A percentile compares a stretch with the other conserved stretches of the same genome.
Conservation (phyloP, 31 red algal genomes). For the Asparagopsis taxiformis region DNA sequence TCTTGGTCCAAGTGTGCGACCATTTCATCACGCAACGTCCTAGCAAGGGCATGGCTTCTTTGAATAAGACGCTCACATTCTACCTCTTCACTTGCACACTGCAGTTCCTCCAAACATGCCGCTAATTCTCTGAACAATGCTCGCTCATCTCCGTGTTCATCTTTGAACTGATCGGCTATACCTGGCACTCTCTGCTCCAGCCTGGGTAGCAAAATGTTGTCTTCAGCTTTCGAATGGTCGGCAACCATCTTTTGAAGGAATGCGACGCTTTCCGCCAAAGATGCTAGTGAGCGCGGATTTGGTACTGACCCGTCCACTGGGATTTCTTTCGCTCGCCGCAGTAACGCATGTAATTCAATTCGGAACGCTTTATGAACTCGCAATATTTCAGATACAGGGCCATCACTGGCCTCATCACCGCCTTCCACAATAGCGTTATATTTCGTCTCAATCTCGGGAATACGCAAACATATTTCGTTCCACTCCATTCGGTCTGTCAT, state of each 20-base stretch:
- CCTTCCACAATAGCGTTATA: conserved; percentile 29
- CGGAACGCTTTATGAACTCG: conserved; percentile 98
- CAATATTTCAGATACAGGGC: conserved; percentile 86
- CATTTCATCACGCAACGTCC: conserved; percentile 87
- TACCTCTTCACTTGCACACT: conserved; percentile 62
- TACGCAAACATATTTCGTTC: conserved; percentile 71
- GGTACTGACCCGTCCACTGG: conserved; percentile 35
- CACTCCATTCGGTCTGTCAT: conserved; percentile 74
- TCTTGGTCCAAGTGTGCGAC: conserved; percentile 77
- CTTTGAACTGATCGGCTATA: conserved; percentile 80
- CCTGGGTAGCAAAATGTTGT: conserved; percentile 83
- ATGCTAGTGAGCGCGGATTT: conserved; percentile 74
- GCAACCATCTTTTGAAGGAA: conserved; percentile 92
- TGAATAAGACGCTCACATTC: conserved; percentile 58
- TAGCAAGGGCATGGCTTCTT: conserved; percentile 50
- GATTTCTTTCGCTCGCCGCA: conserved; percentile 57
- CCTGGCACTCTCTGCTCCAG: conserved; percentile 78
- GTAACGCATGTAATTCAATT: conserved; percentile 73
- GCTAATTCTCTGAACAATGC: conserved; percentile 68
- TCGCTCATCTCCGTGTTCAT: conserved; percentile 88
- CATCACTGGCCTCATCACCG: conserved; percentile 45
- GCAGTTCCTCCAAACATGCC: conserved; percentile 59
- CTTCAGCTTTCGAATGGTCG: conserved; percentile 95
- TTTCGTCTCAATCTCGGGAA: conserved; percentile 70
- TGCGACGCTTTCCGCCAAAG: conserved; percentile 67